Percentiles rank a stretch among this genome's conserved stretches.
These are phyloP conservation scores for Globisporangium apiculatum DNA, from an alignment of 352 stramenopile genomes.

Conservation along the genomic window DNA sequence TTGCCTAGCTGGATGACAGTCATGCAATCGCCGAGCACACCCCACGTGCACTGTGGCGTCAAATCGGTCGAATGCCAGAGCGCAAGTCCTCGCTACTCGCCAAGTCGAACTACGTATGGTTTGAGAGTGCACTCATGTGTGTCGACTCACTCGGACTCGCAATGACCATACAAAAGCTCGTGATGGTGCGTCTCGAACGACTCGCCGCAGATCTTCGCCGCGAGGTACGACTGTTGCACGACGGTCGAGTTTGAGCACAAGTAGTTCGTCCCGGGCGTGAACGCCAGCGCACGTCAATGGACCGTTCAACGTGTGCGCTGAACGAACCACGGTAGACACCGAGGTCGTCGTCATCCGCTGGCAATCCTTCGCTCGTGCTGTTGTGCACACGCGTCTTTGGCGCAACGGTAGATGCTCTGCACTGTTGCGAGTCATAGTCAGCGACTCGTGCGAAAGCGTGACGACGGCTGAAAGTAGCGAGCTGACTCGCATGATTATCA, in stretches of 20 bases:
- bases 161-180: conserved; percentile 41
- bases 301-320: conserved; percentile 25
- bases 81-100: conserved; percentile 21
- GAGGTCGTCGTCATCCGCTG: conserved; percentile 10
- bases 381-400: conserved; percentile 3
- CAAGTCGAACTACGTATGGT: conserved; percentile 29
- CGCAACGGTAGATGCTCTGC: conserved; percentile 5
- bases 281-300: conserved; percentile 44
- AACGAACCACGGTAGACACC: conserved; percentile 20
- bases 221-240: conserved; percentile 40
- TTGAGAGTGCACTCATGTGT: conserved; percentile 31
- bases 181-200: conserved; percentile 31
- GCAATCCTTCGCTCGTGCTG: conserved; percentile 19
- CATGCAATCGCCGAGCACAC: background rate
- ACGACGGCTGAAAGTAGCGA: no score
- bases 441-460: background rate
- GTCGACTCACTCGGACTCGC: conserved; percentile 17
- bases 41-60: background rate
- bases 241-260: conserved; percentile 46
- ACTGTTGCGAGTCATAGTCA: background rate
- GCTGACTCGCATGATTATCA: no score
- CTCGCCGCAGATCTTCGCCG: conserved; percentile 43
- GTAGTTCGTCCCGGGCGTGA: conserved; percentile 44
- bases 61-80: conserved; percentile 19
- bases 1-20: background rate